Evolutionary conservation across 306 rosid genomes (phyloP).

Genomic region (Styphnolobium japonicum): DNA sequence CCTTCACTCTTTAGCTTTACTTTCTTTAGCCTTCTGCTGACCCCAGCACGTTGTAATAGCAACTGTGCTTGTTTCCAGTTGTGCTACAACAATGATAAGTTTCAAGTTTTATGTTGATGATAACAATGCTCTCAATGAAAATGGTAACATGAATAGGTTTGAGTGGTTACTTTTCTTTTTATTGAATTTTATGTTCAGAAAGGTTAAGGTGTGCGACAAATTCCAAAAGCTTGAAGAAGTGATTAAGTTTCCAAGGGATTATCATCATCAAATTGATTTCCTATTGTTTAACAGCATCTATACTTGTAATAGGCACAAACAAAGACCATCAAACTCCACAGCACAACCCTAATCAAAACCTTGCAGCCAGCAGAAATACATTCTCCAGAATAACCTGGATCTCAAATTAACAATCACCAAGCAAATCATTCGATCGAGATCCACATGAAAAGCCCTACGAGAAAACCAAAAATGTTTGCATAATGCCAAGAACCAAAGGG

Average conservation of each 20-base stretch:
- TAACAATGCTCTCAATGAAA: background rate
- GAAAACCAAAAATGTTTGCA: background rate
- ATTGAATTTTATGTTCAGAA: background rate
- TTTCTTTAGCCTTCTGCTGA: background rate
- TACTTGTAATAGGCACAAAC: background rate
- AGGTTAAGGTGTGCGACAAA: background rate
- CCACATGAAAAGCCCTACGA: background rate
- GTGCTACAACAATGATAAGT: background rate
- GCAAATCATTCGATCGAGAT: background rate
- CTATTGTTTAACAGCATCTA: background rate
- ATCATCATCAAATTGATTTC: background rate
- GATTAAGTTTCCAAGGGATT: background rate
- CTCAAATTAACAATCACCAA: background rate
- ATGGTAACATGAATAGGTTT: background rate
- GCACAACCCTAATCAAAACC: background rate
- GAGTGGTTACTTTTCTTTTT: background rate
- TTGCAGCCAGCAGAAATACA: background rate
- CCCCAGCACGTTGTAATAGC: background rate
- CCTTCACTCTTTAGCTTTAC: background rate
- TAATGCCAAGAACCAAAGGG: background rate
- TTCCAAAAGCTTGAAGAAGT: background rate
- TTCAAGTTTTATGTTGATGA: background rate
- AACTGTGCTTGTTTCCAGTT: background rate
- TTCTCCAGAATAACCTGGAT: background rate
- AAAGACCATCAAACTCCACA: background rate